phyloP scores from a whole-genome alignment of 148 eudicot genomes.

The Simmondsia chinensis region DNA sequence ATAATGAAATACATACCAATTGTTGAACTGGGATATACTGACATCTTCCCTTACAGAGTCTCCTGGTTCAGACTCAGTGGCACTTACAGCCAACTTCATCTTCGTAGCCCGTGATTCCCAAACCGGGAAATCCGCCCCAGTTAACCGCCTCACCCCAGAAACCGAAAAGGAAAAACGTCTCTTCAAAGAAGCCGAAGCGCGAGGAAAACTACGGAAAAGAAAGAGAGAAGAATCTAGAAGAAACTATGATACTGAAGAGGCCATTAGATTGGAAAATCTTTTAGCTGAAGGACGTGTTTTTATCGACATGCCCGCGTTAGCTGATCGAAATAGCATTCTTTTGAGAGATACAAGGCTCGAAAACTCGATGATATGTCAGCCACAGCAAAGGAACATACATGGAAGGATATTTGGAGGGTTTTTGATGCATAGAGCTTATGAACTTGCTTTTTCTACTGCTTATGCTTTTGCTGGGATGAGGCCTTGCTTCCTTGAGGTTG shows the following conservation, averaged over 20 bases:
- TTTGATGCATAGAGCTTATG: conserved; percentile 95
- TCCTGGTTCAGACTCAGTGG: conserved; percentile 37
- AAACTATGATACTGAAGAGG: conserved; percentile 34
- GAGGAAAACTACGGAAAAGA: conserved; percentile 50
- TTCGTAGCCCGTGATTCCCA: conserved; percentile 94
- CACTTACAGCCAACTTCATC: conserved; percentile 86
- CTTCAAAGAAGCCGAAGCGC: conserved; percentile 77
- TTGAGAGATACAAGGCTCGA: conserved; percentile 80
- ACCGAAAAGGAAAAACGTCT: conserved; percentile 63
- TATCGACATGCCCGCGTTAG: conserved; percentile 98
- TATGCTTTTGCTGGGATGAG: conserved; percentile 84
- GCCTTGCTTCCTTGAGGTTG: conserved; percentile 89
- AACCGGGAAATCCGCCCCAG: conserved; percentile 82
- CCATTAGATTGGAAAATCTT: conserved; percentile 34
- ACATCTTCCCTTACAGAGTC: conserved; percentile 22
- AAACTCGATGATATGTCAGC: conserved; percentile 90
- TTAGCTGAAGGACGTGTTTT: conserved; percentile 86
- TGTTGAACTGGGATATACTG: background rate
- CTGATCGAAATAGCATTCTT: conserved; percentile 93
- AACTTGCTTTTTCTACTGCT: conserved; percentile 84
- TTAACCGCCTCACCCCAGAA: conserved; percentile 75
- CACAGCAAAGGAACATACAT: conserved; percentile 94
- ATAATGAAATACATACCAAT: background rate
- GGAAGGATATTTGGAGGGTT: conserved; percentile 98
- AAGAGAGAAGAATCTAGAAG: conserved; percentile 35